Evolutionary conservation across 2,329 filamentous ascomycete species (phyloP).

Genomic region (Phaeosphaeriaceae sp.): DNA sequence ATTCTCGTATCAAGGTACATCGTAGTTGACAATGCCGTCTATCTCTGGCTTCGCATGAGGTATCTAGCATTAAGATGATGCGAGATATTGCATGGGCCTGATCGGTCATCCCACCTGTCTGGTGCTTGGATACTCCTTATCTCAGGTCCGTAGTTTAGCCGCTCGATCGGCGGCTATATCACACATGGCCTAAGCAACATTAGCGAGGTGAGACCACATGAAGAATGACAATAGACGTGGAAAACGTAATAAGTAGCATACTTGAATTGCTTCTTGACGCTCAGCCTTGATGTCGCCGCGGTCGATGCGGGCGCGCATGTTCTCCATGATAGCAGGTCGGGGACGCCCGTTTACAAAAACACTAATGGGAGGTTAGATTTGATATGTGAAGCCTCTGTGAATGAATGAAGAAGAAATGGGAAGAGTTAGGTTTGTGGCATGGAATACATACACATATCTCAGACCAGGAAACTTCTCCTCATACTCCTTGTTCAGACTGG

Average conservation of each 20-base stretch:
- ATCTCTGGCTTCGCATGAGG: too few relatives aligned
- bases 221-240: too few relatives aligned
- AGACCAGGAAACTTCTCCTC: conserved; percentile 81
- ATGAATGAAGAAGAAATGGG: too few relatives aligned
- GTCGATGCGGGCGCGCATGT: conserved; percentile 78
- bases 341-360: conserved; percentile 88
- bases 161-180: conserved; percentile 86
- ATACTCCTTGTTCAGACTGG: conserved; percentile 74
- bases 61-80: too few relatives aligned
- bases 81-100: neutral
- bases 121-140: neutral
- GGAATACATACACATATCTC: conserved; percentile 70
- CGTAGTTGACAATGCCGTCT: too few relatives aligned
- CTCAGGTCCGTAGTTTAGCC: conserved; percentile 56
- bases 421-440: neutral
- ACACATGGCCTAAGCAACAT: conserved; percentile 74
- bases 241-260: conserved; percentile 48
- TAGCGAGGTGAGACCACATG: too few relatives aligned
- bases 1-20: too few relatives aligned
- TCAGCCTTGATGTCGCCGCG: conserved; percentile 71
- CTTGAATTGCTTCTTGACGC: conserved; percentile 75
- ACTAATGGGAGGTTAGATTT: conserved; percentile 42
- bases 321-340: conserved; percentile 75
- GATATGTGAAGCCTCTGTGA: too few relatives aligned
- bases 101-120: neutral